Conservation (phyloP, 108 stramenopile genomes). For the Thalassiosira profunda region DNA sequence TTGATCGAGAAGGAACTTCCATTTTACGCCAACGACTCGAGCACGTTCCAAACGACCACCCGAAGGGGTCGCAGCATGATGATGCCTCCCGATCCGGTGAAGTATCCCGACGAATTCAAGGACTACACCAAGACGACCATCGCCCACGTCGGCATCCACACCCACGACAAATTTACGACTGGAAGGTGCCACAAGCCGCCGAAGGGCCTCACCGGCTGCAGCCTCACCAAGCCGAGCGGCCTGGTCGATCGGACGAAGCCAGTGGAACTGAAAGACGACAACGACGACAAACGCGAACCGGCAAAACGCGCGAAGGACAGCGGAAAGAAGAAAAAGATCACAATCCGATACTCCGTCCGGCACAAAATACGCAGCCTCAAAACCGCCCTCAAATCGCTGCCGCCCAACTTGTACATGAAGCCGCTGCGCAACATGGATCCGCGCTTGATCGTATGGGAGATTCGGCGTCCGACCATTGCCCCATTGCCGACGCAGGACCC, state of each 20-base stretch:
- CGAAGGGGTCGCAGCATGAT: not conserved
- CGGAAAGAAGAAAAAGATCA: not conserved
- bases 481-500: not conserved
- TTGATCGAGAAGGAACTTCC: constrained; percentile 15
- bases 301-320: not conserved
- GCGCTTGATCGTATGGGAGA: constrained; percentile 15
- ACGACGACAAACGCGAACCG: too few species aligned
- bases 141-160: not conserved
- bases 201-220: constrained; percentile 1
- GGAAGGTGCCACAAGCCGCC: constrained; percentile 23
- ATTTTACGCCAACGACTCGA: not conserved
- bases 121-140: not conserved
- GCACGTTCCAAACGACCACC: not conserved
- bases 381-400: not conserved
- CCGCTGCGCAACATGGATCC: constrained; percentile 8
- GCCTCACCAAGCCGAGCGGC: constrained; percentile 12
- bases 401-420: not conserved
- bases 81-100: constrained; percentile 2
- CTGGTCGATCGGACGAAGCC: constrained; percentile 4
- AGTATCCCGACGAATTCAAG: not conserved
- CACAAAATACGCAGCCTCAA: not conserved
- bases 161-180: constrained; percentile 12
- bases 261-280: constrained; percentile 4
- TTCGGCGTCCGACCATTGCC: not conserved
- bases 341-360: not conserved